These are phyloP conservation scores for Diplotaxis tenuifolia DNA, from an alignment of 345 rosid species.

Conservation along the genomic window DNA sequence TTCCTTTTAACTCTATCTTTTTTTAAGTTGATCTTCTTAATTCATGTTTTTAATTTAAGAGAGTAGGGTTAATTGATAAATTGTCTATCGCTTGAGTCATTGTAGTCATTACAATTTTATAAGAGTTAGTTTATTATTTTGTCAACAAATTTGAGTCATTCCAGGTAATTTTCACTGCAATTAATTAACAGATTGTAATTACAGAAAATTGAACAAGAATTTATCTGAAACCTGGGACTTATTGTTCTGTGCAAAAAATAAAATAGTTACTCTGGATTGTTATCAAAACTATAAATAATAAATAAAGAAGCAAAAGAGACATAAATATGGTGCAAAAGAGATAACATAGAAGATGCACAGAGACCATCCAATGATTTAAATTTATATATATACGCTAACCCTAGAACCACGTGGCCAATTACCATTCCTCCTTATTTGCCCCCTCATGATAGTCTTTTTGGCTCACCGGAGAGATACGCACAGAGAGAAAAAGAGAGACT, in stretches of 20 bases:
- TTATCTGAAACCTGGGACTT: not conserved
- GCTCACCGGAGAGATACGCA: constrained; percentile 28
- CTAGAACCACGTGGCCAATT: constrained; percentile 48
- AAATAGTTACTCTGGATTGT: too few species aligned
- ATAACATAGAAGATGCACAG: constrained; percentile 17
- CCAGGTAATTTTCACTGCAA: not conserved
- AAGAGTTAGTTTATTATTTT: too few species aligned
- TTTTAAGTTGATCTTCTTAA: too few species aligned
- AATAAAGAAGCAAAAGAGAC: not conserved
- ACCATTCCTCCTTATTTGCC: constrained; percentile 20
- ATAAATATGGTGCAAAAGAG: constrained; percentile 25
- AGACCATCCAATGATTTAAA: constrained; percentile 32
- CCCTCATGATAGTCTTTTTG: constrained; percentile 36
- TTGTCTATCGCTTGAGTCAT: too few species aligned
- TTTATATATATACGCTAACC: constrained; percentile 35
- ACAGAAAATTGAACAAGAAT: not conserved
- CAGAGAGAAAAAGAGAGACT: constrained; percentile 23
- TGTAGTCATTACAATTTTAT: too few species aligned
- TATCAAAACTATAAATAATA: not conserved
- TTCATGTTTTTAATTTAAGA: too few species aligned
- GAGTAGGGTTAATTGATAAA: too few species aligned
- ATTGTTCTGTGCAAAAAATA: not conserved
- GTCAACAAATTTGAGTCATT: too few species aligned
- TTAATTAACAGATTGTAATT: not conserved
- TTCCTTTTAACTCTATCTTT: too few species aligned